Evolutionary conservation across 306 rosid species (phyloP).

Genomic region (Vigna angularis): DNA sequence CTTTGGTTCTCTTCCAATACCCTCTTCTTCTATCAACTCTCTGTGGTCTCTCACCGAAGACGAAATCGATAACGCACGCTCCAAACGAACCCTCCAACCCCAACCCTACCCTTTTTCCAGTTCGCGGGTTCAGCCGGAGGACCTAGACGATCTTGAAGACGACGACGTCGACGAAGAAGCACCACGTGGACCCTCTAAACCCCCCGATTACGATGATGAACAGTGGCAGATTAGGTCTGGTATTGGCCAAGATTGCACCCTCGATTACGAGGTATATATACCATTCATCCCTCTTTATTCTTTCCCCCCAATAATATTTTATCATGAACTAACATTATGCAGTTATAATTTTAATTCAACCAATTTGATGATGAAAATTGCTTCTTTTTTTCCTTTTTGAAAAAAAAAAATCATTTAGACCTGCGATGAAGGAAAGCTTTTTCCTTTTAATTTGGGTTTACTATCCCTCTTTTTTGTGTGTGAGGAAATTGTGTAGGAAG

Average conservation of each 20-base stretch:
- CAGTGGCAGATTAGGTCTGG: conserved; percentile 79
- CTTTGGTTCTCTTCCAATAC: conserved; percentile 51
- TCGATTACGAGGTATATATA: conserved; percentile 77
- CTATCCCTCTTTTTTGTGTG: not conserved
- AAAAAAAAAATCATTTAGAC: not conserved
- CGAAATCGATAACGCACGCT: conserved; percentile 58
- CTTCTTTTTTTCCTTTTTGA: not conserved
- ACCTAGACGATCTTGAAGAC: conserved; percentile 62
- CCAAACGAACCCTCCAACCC: conserved; percentile 50
- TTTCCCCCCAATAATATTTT: not conserved
- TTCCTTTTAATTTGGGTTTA: not conserved
- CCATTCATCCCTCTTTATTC: not conserved
- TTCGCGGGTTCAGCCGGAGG: conserved; percentile 46
- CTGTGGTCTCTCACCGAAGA: conserved; percentile 83
- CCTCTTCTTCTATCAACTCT: conserved; percentile 52
- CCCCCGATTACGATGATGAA: conserved; percentile 77
- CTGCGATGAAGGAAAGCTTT: not conserved
- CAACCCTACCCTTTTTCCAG: conserved; percentile 5
- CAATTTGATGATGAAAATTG: not conserved
- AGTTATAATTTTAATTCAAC: conserved; percentile 7
- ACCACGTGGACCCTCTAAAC: conserved; percentile 45
- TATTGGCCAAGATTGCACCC: conserved; percentile 85
- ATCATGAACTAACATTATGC: not conserved
- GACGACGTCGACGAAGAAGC: conserved; percentile 52
- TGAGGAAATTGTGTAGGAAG: not conserved